Evolutionary conservation across 2,329 filamentous ascomycete species (phyloP), one percentile per base, ranked within the genome.

Genomic region (Chrysosporium keratinophilum): DNA sequence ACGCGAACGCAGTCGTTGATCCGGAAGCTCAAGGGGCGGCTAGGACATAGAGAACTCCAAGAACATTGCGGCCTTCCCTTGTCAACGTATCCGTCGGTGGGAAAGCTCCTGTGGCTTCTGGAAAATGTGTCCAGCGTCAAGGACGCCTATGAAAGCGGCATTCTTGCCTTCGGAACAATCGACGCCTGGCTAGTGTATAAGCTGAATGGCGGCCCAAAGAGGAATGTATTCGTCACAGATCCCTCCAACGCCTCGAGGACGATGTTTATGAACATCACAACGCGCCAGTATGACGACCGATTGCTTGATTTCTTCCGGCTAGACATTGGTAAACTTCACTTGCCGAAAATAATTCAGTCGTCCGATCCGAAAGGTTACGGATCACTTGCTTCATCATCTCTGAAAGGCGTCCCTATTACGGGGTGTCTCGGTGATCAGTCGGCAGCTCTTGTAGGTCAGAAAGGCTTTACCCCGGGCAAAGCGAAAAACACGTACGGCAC

Each of bases 401-500:
- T 75, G 37, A 54, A 56, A 40, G 58, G 58, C 15, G 52, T 59
- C 9, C 58, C 52, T 5, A 93, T 95, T 59, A 82, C 85, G 15
- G 88, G 88, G 61, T 93, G 87, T 65, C 72, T 94, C 11, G 88
- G 88, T 56, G 88, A 95, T 65, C 88, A 95, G 69, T 91, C 88
- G 41, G 84, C 87, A 47, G 88, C 88, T 14, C 74, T 95, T 49
- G 88, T 95, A n/a, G 88, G 88, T 43, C 88, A 94, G 68, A 85
- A 86, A 67, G 88, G 85, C 14, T 95, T 95, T 72, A 79, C 77
- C 2, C 83, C 88, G 0, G 89, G 89, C 50, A 80, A 83, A 61
- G 89, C 88, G 41, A 95, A 95, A 76, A 94, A 93, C 70, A 95
- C 88, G 0, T 95, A 94, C 66, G 88, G 88, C 33, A 95, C 88